Evolutionary conservation across 768 basidiomycete genomes (phyloP).

Genomic region (Boletus subparvulus): DNA sequence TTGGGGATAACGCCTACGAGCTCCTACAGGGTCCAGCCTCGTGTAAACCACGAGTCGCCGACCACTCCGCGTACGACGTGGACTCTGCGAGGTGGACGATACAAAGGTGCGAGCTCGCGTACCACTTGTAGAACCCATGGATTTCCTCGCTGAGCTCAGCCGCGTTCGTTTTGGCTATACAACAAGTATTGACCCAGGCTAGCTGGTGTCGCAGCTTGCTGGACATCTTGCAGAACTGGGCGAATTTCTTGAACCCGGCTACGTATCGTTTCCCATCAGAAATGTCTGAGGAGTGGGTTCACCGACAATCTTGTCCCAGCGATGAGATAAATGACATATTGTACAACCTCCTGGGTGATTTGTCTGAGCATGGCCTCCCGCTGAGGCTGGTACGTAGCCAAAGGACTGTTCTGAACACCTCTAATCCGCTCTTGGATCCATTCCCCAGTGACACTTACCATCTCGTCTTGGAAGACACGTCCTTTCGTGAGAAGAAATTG

Average conservation of each 20-base stretch:
- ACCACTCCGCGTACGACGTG: not conserved
- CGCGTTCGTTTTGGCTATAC: no score
- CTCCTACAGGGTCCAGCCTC: constrained; percentile 5
- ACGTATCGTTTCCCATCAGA: not conserved
- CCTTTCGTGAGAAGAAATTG: constrained; percentile 1
- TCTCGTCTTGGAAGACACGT: constrained; percentile 5
- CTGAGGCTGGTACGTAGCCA: not conserved
- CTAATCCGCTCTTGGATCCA: constrained; percentile 1
- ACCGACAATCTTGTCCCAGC: constrained; percentile 2
- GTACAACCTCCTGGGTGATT: constrained; percentile 7
- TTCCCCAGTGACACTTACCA: not conserved
- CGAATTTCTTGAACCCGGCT: not conserved
- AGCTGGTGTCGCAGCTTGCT: no score
- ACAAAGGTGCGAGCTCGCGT: constrained; percentile 8
- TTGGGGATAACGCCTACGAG: constrained; percentile 14
- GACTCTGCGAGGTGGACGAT: constrained; percentile 10
- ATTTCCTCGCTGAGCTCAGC: no score
- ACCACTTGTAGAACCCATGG: no score
- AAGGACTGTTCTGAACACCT: not conserved
- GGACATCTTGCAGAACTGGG: no score
- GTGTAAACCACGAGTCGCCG: constrained; percentile 1
- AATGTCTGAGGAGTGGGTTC: not conserved
- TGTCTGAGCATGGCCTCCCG: not conserved
- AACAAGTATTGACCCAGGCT: no score
- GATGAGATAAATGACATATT: constrained; percentile 17